phyloP scores from a whole-genome alignment of 371 early-diverging fungal genomes.

The Lichtheimia ornata region DNA sequence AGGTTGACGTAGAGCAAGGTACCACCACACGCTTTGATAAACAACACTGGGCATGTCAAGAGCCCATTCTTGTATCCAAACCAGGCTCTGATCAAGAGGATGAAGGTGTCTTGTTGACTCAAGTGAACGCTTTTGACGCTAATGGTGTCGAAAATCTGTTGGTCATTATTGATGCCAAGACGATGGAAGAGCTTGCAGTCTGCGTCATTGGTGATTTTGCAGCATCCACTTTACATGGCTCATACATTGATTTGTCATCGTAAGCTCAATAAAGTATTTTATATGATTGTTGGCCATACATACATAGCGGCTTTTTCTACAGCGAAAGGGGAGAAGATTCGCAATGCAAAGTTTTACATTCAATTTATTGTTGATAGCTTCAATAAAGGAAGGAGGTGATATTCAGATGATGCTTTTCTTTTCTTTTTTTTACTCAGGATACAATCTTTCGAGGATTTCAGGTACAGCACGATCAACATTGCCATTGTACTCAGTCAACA shows the following conservation, averaged over 20 bases:
- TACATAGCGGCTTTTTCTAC: too few relatives aligned
- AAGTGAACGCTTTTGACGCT: constrained; percentile 36
- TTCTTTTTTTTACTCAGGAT: too few relatives aligned
- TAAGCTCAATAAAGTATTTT: constrained; percentile 14
- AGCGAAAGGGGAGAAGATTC: too few relatives aligned
- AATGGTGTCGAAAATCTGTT: constrained; percentile 36
- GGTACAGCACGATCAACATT: constrained; percentile 31
- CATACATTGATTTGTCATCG: constrained; percentile 20
- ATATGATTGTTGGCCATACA: too few relatives aligned
- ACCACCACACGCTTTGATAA: constrained; percentile 12
- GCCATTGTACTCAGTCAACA: constrained; percentile 26
- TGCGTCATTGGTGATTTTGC: constrained; percentile 48
- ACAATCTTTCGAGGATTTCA: constrained; percentile 23
- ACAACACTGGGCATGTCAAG: constrained; percentile 53
- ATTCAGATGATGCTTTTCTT: too few relatives aligned
- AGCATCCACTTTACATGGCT: constrained; percentile 60
- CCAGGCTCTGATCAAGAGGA: constrained; percentile 56
- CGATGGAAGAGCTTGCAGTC: constrained; percentile 53
- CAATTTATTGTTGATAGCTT: too few relatives aligned
- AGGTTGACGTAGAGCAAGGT: constrained; percentile 37
- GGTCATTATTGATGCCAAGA: constrained; percentile 57
- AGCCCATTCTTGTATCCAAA: constrained; percentile 63
- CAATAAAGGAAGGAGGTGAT: too few relatives aligned
- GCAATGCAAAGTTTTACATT: too few relatives aligned
- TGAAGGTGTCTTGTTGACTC: constrained; percentile 59